Percentiles rank a stretch among this genome's conserved stretches.
phyloP scores from a whole-genome alignment of 371 early-diverging fungal genomes.

The Thermomucor indicae-seudaticae region DNA sequence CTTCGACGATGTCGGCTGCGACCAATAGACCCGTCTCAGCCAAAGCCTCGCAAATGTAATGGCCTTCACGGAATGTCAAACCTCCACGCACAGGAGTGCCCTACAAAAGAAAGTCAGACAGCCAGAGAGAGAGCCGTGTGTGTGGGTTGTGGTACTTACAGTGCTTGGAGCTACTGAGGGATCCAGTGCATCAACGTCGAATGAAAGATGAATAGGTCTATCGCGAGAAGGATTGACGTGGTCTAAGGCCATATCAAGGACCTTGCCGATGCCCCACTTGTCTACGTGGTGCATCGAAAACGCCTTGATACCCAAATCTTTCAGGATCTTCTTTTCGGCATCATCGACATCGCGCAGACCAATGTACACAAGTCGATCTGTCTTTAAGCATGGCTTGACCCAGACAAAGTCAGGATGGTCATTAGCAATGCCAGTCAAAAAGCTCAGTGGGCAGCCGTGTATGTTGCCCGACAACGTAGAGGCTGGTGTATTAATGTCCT shows the following conservation, averaged over 20 bases:
- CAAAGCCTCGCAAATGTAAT: conserved; percentile 89
- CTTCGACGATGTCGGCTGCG: conserved; percentile 92
- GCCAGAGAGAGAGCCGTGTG: too few species aligned
- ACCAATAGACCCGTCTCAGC: conserved; percentile 89
- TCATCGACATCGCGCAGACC: conserved; percentile 94
- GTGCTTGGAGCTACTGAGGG: conserved; percentile 10
- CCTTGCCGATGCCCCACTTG: conserved; percentile 88
- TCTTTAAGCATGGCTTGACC: conserved; percentile 76
- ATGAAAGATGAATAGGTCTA: conserved; percentile 81
- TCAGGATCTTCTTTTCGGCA: conserved; percentile 79
- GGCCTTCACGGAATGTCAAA: conserved; percentile 86
- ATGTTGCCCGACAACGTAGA: conserved; percentile 89
- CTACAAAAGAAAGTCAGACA: too few species aligned
- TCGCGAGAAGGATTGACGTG: conserved; percentile 79
- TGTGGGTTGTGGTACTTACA: too few species aligned
- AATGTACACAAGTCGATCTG: conserved; percentile 88
- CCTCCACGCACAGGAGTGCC: conserved; percentile 98
- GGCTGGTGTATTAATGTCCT: conserved; percentile 95
- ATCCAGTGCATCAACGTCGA: conserved; percentile 11
- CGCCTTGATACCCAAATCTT: conserved; percentile 80
- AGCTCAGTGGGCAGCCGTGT: conserved; percentile 94
- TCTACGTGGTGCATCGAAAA: conserved; percentile 97
- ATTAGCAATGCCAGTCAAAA: conserved; percentile 80
- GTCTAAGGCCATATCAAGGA: conserved; percentile 94
- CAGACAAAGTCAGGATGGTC: conserved; percentile 74